A percentile compares a stretch with the other conserved stretches of the same genome.
phyloP scores from a whole-genome alignment of 2,329 filamentous ascomycete genomes.

The Clonostachys rhizophaga region DNA sequence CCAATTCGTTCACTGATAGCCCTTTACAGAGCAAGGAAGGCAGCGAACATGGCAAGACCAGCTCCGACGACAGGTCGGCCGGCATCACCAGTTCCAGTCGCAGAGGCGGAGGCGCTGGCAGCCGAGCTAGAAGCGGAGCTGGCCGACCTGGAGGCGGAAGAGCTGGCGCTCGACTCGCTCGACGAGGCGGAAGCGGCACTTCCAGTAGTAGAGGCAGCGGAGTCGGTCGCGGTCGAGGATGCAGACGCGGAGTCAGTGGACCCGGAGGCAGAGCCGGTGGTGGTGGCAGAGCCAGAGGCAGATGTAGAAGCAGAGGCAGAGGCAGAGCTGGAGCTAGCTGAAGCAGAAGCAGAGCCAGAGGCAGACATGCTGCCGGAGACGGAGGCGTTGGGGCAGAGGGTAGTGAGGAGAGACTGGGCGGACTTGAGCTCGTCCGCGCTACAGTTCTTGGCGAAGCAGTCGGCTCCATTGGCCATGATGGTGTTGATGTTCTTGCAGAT shows the following conservation, averaged over 20 bases:
- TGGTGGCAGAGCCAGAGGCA: background rate
- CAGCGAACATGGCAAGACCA: slow-evolving; percentile 10
- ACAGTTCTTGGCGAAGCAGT: slow-evolving; percentile 2
- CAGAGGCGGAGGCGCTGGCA: background rate
- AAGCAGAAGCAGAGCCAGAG: background rate
- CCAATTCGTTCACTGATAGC: background rate
- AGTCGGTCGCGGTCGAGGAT: background rate
- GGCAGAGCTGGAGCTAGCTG: background rate
- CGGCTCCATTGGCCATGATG: background rate
- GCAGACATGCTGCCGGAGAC: background rate
- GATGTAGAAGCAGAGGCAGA: background rate
- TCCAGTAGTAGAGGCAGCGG: background rate
- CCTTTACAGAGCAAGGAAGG: slow-evolving; percentile 3
- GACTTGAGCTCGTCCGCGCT: background rate
- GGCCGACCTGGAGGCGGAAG: background rate
- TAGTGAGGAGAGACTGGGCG: background rate
- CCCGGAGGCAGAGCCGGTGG: background rate
- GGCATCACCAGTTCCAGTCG: background rate
- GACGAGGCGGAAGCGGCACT: background rate
- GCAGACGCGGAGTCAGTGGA: background rate
- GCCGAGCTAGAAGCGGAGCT: background rate
- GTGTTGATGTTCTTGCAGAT: slow-evolving; percentile 1
- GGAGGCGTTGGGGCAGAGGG: background rate
- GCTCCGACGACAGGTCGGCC: slow-evolving; percentile 3
- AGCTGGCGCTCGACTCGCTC: background rate